Conservation (phyloP, 2,329 filamentous ascomycete genomes). For the Alternaria novae-zelandiae region DNA sequence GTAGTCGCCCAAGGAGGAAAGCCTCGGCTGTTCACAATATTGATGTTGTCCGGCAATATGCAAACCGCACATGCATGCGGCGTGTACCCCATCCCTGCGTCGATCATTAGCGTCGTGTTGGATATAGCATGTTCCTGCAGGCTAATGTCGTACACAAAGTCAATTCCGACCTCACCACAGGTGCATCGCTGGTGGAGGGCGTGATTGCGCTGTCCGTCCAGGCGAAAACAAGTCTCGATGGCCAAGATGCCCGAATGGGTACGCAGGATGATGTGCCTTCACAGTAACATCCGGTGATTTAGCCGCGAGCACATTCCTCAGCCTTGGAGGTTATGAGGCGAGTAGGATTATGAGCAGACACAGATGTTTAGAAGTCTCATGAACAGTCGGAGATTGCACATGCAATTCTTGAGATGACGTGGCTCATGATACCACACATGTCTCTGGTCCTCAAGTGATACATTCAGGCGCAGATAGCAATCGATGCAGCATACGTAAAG, state of each 20-base stretch:
- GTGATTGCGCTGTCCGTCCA: neutral
- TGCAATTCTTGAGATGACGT: neutral
- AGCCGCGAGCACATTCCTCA: neutral
- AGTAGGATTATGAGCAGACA: neutral
- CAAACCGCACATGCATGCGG: neutral
- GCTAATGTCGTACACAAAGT: conserved; percentile 3
- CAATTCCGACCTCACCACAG: conserved; percentile 7
- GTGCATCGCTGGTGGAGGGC: neutral
- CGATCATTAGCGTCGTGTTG: conserved; percentile 2
- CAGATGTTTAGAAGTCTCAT: neutral
- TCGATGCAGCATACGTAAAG: neutral
- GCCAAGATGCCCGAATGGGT: neutral
- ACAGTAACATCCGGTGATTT: neutral
- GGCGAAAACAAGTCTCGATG: neutral
- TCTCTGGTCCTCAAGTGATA: neutral
- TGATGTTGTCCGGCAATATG: neutral
- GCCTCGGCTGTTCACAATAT: neutral
- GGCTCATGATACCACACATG: neutral
- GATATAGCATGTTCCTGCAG: neutral
- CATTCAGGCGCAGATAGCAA: neutral
- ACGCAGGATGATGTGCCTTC: neutral
- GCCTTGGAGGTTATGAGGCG: neutral
- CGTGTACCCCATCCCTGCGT: neutral
- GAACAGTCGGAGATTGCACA: neutral
- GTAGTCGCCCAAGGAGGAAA: neutral